Evolutionary conservation across 352 stramenopile species (phyloP).

Genomic region (Globisporangium radiosum): DNA sequence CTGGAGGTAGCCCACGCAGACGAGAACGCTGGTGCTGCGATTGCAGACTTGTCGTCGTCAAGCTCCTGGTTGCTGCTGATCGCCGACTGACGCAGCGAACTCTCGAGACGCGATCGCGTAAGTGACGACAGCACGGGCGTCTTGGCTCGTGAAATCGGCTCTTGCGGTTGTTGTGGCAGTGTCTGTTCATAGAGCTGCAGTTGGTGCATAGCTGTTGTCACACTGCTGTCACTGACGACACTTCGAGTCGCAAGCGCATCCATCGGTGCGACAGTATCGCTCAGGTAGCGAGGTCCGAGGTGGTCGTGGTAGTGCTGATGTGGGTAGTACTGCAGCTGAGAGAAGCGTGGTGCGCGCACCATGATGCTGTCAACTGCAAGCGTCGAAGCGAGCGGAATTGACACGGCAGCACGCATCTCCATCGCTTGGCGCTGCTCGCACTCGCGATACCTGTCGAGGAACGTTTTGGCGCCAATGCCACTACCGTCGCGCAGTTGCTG

Average conservation of each 20-base stretch:
- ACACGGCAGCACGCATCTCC: slow-evolving; percentile 4
- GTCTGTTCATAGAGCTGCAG: not conserved
- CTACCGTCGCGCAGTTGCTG: slow-evolving; percentile 9
- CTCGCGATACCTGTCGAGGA: slow-evolving; percentile 43
- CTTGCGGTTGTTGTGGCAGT: not conserved
- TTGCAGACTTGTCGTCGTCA: not conserved
- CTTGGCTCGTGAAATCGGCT: not conserved
- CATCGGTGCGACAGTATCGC: not conserved
- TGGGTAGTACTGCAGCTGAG: not conserved
- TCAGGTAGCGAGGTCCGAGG: not conserved
- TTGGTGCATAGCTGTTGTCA: not conserved
- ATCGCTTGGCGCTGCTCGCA: slow-evolving; percentile 25
- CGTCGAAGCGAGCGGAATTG: slow-evolving; percentile 6
- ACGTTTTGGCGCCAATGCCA: slow-evolving; percentile 20
- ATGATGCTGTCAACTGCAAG: slow-evolving; percentile 1
- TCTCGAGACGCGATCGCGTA: slow-evolving; percentile 11
- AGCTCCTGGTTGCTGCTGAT: slow-evolving; percentile 11
- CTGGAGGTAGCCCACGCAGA: not conserved
- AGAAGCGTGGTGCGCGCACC: not conserved
- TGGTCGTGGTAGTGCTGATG: no score
- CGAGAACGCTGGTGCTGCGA: not conserved
- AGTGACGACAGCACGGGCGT: slow-evolving; percentile 1
- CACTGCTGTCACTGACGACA: not conserved
- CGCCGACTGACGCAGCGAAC: slow-evolving; percentile 7
- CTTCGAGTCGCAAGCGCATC: no score